A percentile compares a stretch with the other conserved stretches of the same genome.
Conservation (phyloP, 106 monocot genomes). For the Platanthera zijinensis region DNA sequence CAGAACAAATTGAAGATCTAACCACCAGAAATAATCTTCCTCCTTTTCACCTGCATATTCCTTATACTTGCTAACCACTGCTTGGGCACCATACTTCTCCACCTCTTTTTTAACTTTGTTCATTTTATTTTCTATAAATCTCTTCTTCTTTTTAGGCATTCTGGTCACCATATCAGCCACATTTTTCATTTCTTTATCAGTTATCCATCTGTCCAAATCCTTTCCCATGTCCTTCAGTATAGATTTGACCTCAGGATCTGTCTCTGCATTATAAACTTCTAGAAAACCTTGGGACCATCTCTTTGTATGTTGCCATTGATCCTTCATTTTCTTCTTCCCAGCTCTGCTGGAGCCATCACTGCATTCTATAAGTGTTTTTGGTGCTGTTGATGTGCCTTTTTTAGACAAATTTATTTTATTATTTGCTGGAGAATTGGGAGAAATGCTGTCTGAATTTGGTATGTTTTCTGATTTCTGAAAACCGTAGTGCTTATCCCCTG, state of each 20-base stretch:
- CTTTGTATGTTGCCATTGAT: conserved; percentile 87
- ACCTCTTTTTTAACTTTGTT: conserved; percentile 69
- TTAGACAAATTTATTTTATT: conserved; percentile 16
- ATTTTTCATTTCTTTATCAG: conserved; percentile 57
- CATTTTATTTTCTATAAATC: conserved; percentile 70
- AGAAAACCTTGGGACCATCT: conserved; percentile 81
- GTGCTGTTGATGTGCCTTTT: conserved; percentile 13
- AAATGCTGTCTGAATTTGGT: conserved; percentile 8
- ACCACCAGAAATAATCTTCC: conserved; percentile 82
- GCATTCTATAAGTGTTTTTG: conserved; percentile 55
- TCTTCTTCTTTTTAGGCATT: conserved; percentile 49
- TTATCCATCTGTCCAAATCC: conserved; percentile 71
- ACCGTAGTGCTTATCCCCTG: not conserved
- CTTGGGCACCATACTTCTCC: conserved; percentile 62
- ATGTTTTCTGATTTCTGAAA: conserved; percentile 26
- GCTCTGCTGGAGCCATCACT: conserved; percentile 78
- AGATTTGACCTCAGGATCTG: conserved; percentile 76
- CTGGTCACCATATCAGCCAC: conserved; percentile 42
- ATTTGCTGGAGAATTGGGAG: conserved; percentile 15
- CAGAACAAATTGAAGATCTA: conserved; percentile 71
- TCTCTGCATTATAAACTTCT: conserved; percentile 75
- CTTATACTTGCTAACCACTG: conserved; percentile 74
- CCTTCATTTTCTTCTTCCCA: conserved; percentile 61
- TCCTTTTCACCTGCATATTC: conserved; percentile 70
- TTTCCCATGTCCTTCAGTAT: conserved; percentile 75